Percentiles rank a stretch among this genome's conserved stretches.
Evolutionary conservation across 192 early-diverging fungal species (phyloP).

Genomic region (Globomyces pollinis-pini): DNA sequence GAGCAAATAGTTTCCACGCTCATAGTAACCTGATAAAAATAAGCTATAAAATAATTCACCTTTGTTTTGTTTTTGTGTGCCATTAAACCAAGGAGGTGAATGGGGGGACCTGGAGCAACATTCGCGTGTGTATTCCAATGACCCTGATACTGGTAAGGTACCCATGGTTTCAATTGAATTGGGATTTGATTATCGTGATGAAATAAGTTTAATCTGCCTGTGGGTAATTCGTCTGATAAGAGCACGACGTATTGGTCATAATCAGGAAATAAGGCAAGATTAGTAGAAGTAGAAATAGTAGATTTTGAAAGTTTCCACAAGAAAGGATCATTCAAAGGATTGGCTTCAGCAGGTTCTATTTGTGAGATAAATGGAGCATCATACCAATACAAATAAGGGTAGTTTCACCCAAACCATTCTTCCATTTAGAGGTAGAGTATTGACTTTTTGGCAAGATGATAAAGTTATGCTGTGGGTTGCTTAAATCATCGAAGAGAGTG

Average conservation of each 20-base stretch:
- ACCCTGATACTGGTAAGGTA: conserved; percentile 52
- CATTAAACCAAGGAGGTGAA: conserved; percentile 33
- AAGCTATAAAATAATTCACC: conserved; percentile 25
- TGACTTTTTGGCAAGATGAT: too few species aligned
- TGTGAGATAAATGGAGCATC: too few species aligned
- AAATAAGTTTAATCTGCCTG: conserved; percentile 14
- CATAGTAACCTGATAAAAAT: not conserved
- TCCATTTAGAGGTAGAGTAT: too few species aligned
- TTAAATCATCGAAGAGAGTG: too few species aligned
- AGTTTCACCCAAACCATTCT: conserved; percentile 59
- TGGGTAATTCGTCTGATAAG: conserved; percentile 15
- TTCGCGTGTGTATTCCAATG: conserved; percentile 40
- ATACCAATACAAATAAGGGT: too few species aligned
- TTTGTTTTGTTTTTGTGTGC: conserved; percentile 20
- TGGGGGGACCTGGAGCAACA: conserved; percentile 17
- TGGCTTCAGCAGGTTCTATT: conserved; percentile 37
- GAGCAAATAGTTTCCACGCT: conserved; percentile 26
- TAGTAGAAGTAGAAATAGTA: conserved; percentile 34
- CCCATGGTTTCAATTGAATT: conserved; percentile 39
- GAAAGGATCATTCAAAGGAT: conserved; percentile 44
- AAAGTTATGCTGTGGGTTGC: too few species aligned
- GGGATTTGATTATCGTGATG: conserved; percentile 47
- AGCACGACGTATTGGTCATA: conserved; percentile 42
- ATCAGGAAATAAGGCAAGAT: conserved; percentile 50
- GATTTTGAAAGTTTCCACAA: conserved; percentile 45